phyloP scores from a whole-genome alignment of 805 yeast species.

The Kodamaea laetipori region DNA sequence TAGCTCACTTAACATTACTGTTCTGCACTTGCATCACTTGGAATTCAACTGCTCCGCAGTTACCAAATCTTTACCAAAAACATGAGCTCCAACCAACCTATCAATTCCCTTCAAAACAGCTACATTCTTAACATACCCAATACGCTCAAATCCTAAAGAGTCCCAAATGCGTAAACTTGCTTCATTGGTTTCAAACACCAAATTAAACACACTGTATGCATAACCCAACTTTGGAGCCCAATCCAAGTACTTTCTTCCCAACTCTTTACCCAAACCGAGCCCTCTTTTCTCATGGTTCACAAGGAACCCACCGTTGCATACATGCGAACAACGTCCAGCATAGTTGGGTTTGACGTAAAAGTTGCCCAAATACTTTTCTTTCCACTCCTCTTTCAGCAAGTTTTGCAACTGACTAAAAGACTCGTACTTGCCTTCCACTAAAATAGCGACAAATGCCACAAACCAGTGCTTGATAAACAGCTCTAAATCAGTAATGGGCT shows the following conservation, averaged over 20 bases:
- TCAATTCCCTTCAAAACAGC: constrained; percentile 68
- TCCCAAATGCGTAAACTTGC: constrained; percentile 87
- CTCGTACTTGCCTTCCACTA: constrained; percentile 45
- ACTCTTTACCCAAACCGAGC: constrained; percentile 62
- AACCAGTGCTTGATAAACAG: constrained; percentile 71
- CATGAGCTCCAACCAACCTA: constrained; percentile 70
- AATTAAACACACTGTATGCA: constrained; percentile 79
- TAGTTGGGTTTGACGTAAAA: constrained; percentile 87
- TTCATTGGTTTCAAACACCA: constrained; percentile 78
- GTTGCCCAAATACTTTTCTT: constrained; percentile 60
- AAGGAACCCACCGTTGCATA: constrained; percentile 84
- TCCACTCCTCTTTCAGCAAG: constrained; percentile 45
- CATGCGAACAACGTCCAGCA: constrained; percentile 79
- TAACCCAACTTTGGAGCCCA: constrained; percentile 83
- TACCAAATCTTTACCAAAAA: constrained; percentile 73
- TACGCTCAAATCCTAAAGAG: constrained; percentile 71
- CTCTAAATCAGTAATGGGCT: constrained; percentile 37
- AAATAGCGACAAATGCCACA: constrained; percentile 61
- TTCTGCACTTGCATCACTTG: too few relatives aligned
- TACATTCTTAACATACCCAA: constrained; percentile 74
- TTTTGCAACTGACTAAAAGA: constrained; percentile 33
- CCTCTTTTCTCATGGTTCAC: constrained; percentile 66
- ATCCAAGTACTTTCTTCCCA: constrained; percentile 66
- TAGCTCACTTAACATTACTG: too few relatives aligned
- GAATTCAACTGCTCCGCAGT: too few relatives aligned